These are phyloP conservation scores for Hypoxylon rickii DNA, from an alignment of 495 filamentous ascomycete species.

Conservation along the genomic window DNA sequence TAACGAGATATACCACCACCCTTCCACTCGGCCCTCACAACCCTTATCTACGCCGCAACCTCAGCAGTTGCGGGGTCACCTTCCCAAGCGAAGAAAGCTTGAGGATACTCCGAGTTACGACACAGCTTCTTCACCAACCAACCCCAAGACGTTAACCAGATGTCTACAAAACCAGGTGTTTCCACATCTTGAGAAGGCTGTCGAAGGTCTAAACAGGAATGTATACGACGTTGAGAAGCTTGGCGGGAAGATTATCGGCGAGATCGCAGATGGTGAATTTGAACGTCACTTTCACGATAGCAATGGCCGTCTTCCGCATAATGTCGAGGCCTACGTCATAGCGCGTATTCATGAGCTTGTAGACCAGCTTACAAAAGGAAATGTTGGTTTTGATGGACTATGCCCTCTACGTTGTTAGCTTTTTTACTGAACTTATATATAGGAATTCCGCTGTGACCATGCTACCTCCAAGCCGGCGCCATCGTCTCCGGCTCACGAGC, in stretches of 20 bases:
- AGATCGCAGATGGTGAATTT: conserved; percentile 27
- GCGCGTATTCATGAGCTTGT: conserved; percentile 25
- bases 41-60: neutral
- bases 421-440: conserved; percentile 2
- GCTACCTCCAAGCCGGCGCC: neutral
- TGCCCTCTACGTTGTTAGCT: neutral
- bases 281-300: conserved; percentile 26
- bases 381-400: conserved; percentile 24
- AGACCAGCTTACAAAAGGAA: conserved; percentile 9
- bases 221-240: conserved; percentile 35
- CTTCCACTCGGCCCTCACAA: neutral
- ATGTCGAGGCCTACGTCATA: conserved; percentile 16
- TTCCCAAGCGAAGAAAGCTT: conserved; percentile 22
- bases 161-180: conserved; percentile 45
- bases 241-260: conserved; percentile 27
- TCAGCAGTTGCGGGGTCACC: neutral
- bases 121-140: neutral
- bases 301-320: conserved; percentile 20
- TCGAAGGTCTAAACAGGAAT: conserved; percentile 14
- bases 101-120: neutral
- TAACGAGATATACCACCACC: neutral
- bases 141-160: conserved; percentile 20
- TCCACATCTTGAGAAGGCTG: conserved; percentile 39
- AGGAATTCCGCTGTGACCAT: conserved; percentile 18
- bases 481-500: neutral